phyloP scores from a whole-genome alignment of 2,329 filamentous ascomycete genomes.

The Ophiostoma novo-ulmi region DNA sequence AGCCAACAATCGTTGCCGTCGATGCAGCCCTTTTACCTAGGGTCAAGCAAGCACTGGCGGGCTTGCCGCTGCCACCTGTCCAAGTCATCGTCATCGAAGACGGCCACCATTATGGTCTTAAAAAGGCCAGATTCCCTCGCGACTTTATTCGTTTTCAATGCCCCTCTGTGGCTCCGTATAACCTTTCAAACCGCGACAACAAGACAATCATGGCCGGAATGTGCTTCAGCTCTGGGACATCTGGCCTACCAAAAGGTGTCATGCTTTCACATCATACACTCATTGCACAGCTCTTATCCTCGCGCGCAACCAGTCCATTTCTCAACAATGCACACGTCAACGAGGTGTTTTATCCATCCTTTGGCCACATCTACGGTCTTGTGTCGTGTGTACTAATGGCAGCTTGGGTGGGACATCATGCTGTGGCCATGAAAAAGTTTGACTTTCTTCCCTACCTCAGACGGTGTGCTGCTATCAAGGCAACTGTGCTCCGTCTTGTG shows the following conservation, averaged over 20 bases:
- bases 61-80: not conserved
- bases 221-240: conserved; percentile 48
- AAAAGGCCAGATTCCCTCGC: not conserved
- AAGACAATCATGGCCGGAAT: conserved; percentile 29
- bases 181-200: conserved; percentile 17
- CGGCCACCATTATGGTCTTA: not conserved
- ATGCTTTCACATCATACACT: conserved; percentile 43
- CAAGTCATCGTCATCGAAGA: not conserved
- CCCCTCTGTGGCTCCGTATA: not conserved
- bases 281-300: conserved; percentile 29
- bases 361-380: not conserved
- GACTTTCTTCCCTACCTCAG: not conserved
- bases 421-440: not conserved
- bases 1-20: not conserved
- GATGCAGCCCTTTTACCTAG: not conserved
- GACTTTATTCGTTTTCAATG: not conserved
- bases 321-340: conserved; percentile 3
- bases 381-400: not conserved
- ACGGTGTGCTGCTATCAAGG: not conserved
- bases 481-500: not conserved
- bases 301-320: not conserved
- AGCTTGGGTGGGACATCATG: not conserved
- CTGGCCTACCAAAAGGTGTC: conserved; percentile 46
- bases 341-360: not conserved
- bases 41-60: not conserved